Evolutionary conservation across 2,329 filamentous ascomycete genomes (phyloP).

Genomic region (Ceratocystis papillata): DNA sequence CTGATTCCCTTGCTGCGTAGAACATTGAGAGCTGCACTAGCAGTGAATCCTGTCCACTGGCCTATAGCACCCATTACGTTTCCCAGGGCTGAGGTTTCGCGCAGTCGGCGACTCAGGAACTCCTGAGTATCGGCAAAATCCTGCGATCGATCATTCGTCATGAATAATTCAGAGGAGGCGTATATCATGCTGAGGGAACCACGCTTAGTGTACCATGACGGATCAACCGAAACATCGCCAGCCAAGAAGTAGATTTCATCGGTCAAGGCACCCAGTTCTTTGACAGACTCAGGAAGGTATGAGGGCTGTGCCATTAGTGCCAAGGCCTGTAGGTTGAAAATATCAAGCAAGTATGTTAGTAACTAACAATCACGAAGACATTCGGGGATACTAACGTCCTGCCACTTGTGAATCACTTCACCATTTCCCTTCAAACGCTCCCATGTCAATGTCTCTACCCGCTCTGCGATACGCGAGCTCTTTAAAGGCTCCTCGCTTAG

Average conservation of each 20-base stretch:
- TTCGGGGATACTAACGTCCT: conserved; percentile 53
- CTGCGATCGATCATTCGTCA: conserved; percentile 74
- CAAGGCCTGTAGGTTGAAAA: conserved; percentile 50
- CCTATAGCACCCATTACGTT: conserved; percentile 52
- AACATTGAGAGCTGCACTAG: conserved; percentile 65
- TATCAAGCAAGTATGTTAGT: background rate
- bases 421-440: conserved; percentile 65
- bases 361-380: background rate
- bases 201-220: conserved; percentile 69
- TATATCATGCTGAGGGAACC: conserved; percentile 47
- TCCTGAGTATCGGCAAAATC: conserved; percentile 66
- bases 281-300: conserved; percentile 63
- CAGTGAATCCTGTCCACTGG: conserved; percentile 75
- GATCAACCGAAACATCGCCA: conserved; percentile 70
- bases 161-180: conserved; percentile 75
- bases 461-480: conserved; percentile 44
- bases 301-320: conserved; percentile 80
- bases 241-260: conserved; percentile 89
- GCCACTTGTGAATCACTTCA: conserved; percentile 65
- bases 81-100: conserved; percentile 55
- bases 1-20: conserved; percentile 78
- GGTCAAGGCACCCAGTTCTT: conserved; percentile 68
- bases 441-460: conserved; percentile 62
- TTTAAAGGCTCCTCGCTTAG: conserved; percentile 33
- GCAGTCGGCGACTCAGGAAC: conserved; percentile 66